Evolutionary conservation across 352 stramenopile species (phyloP), one percentile per base, ranked within the genome.

Genomic region (Elongisporangium anandrum): DNA sequence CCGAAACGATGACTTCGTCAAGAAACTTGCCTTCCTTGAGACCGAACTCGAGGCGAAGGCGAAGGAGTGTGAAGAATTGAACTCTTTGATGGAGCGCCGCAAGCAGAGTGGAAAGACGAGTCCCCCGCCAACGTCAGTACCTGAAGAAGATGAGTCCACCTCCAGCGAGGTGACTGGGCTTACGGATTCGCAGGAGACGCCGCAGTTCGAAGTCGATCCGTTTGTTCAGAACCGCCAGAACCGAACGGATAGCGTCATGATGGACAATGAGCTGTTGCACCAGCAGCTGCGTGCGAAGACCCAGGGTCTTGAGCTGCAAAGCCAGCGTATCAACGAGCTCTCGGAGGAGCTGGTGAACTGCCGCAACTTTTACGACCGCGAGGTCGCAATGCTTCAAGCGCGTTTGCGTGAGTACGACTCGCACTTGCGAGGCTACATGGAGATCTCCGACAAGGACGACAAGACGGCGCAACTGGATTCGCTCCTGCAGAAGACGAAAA

Each of bases 231-330:
- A 29, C 9, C 6, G 66, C 65, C 15, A 34, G 57, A 58, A 59
- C 49, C 61, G 62, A 17, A 64, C 56, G 3, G 61, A 65, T 23
- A 79, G 64, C 16, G 50, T 59, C 4, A 56, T 66, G 23, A 50
- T 79, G 4, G 72, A 81, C 52, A 90, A 76, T 26, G 74, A 86
- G 49, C 65, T 89, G 38, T 57, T 90, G 3, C 72, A 60, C 26
- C 80, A 88, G 22, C 77, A 90, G 50, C 61, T 90, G 12, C 52
- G 55, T 17, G 72, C 77, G 17, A 85, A 84, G 50, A 53, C 72
- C 3, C 64, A 73, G 48, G 80, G 88, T 54, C 53, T 86, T 22
- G 65, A 70, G 20, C 65, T 85, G 50, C 77, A 66, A 41, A 72
- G 67, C 22, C 60, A 56, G 13, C 78, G 76, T 15, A 73, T 87